Evolutionary conservation across 1,284 basidiomycete species (phyloP).

Genomic region (Tilletia setariae): DNA sequence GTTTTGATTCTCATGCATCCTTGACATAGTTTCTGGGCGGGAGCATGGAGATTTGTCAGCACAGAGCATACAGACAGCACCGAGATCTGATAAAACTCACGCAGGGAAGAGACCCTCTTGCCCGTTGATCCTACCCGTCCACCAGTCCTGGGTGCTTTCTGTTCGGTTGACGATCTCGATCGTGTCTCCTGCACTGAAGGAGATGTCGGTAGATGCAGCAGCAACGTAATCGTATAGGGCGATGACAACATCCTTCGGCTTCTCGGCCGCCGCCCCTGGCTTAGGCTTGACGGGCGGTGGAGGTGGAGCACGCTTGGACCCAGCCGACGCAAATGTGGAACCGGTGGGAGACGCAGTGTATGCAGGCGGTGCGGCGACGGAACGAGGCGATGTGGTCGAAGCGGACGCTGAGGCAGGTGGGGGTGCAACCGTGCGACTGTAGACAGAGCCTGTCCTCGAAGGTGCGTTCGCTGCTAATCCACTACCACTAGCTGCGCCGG

Average conservation of each 20-base stretch:
- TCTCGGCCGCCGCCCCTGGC: constrained; percentile 79
- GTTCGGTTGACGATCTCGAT: constrained; percentile 89
- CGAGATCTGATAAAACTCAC: constrained; percentile 10
- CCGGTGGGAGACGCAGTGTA: background rate
- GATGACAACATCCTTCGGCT: constrained; percentile 71
- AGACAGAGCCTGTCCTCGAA: constrained; percentile 7
- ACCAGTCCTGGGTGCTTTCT: constrained; percentile 89
- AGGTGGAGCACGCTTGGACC: constrained; percentile 5
- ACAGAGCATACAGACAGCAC: background rate
- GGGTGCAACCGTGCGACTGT: background rate
- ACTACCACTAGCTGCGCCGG: background rate
- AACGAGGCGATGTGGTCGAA: background rate
- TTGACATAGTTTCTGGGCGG: constrained; percentile 5
- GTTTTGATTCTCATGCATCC: background rate
- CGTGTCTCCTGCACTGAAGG: constrained; percentile 83
- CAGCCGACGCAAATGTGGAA: constrained; percentile 11
- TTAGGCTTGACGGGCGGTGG: constrained; percentile 63
- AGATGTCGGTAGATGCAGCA: constrained; percentile 74
- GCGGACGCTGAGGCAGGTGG: background rate
- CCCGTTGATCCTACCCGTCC: constrained; percentile 86
- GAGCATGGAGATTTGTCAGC: background rate
- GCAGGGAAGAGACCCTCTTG: constrained; percentile 90
- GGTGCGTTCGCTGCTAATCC: constrained; percentile 24
- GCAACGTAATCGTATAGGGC: constrained; percentile 94
- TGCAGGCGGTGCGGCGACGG: background rate